Conservation (phyloP, 2,329 filamentous ascomycete genomes). For the Sphaerulina vaccinii region DNA sequence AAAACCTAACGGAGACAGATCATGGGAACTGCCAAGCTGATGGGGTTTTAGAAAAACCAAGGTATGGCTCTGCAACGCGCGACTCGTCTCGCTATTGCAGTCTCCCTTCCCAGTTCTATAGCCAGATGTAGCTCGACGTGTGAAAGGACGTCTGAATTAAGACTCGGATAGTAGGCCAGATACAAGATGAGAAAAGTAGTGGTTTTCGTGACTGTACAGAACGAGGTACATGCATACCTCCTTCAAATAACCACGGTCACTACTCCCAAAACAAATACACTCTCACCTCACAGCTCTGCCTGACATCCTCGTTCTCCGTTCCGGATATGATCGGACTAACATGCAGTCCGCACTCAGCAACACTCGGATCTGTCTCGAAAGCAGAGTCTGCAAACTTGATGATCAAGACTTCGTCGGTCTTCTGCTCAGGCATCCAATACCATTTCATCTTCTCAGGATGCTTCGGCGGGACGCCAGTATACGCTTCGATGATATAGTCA, state of each 20-base stretch:
- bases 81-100: no score
- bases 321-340: constrained; percentile 18
- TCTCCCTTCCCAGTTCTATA: no score
- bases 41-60: no score
- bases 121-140: no score
- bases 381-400: constrained; percentile 25
- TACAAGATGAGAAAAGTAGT: no score
- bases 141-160: no score
- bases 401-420: constrained; percentile 21
- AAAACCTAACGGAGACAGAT: no score
- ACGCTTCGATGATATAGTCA: constrained; percentile 21
- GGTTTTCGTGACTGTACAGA: no score
- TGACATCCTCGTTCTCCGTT: constrained; percentile 14
- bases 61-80: no score
- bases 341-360: constrained; percentile 21
- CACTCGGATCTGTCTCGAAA: constrained; percentile 8
- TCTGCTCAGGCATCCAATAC: constrained; percentile 25
- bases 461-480: constrained; percentile 14
- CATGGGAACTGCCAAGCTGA: no score
- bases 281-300: constrained; percentile 20
- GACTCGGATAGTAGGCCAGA: no score
- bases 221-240: no score
- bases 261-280: constrained; percentile 25
- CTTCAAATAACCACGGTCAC: background rate
- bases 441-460: constrained; percentile 19